Evolutionary conservation across 345 rosid genomes (phyloP).

Genomic region (Balakata baccata): DNA sequence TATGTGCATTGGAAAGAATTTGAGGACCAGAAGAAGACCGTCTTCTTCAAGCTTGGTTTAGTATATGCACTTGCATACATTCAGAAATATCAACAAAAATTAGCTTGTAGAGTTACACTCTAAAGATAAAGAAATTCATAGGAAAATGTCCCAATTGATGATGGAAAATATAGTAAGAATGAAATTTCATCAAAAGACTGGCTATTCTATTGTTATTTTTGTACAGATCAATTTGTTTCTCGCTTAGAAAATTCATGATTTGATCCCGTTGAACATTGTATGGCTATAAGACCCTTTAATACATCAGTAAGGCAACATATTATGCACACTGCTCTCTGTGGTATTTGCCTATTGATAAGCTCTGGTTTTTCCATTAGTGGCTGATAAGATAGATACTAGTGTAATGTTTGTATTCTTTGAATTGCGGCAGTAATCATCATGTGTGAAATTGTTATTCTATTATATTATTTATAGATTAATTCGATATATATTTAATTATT

Average conservation of each 20-base stretch:
- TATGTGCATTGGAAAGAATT: constrained; percentile 18
- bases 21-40: constrained; percentile 14
- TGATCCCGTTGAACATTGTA: constrained; percentile 14
- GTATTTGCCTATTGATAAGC: background rate
- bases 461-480: too few species aligned
- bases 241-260: constrained; percentile 25
- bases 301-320: background rate
- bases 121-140: constrained; percentile 30
- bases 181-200: constrained; percentile 22
- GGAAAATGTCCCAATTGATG: constrained; percentile 3
- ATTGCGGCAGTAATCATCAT: too few species aligned
- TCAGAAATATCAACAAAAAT: constrained; percentile 21
- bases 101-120: constrained; percentile 32
- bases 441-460: too few species aligned
- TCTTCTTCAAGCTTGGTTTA: constrained; percentile 13
- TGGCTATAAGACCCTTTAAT: background rate
- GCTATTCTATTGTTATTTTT: constrained; percentile 29
- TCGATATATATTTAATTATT: too few species aligned
- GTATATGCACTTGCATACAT: constrained; percentile 23
- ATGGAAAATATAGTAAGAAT: constrained; percentile 20
- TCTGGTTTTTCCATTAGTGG: too few species aligned
- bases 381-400: too few species aligned
- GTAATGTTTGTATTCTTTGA: too few species aligned
- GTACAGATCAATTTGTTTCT: constrained; percentile 40
- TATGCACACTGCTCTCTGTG: background rate